Evolutionary conservation across 73 alveolate genomes (phyloP), one percentile per base, ranked within the genome.

Genomic region (Durusdinium trenchii): DNA sequence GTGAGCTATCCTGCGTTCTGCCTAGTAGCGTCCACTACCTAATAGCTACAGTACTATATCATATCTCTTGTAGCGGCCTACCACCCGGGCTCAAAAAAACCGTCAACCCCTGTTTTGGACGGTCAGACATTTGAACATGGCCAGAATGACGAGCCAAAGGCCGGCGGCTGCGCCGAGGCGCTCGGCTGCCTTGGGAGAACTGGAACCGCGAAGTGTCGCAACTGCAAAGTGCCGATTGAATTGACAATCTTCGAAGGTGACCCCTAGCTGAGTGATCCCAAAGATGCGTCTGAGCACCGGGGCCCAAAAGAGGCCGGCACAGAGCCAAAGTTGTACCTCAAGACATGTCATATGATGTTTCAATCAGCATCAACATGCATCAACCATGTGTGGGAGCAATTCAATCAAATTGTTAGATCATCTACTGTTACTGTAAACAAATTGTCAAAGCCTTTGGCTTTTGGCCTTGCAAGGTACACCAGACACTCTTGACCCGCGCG

Each of bases 241-340:
- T 69, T 42, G 83, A n/a, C 45, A 69, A 26, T 1, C 23, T 16
- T 35, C 7, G 26, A 3, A 30, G n/a, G 30, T 73, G 46, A 3
- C 51, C 84, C 50, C n/a, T n/a, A n/a, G n/a, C n/a, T n/a, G n/a
- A n/a, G n/a, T n/a, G n/a, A n/a, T n/a, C n/a, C n/a, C n/a, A n/a
- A n/a, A n/a, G n/a, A n/a, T n/a, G n/a, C 60, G 18, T 32, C 76
- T 43, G 6, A 60, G 71, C 28, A 28, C 3, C 35, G 35, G 83
- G 62, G 48, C 95, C 95, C 95, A 62, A 86, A 86, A 12, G 94
- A 36, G 30, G 95, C 61, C 36, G 81, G 95, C 36, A 86, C 95
- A 1, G 95, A 62, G 48, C 95, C 95, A 61, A 86, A 86, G 48
- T 86, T 86, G 82, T 86, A 86, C 95, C 95, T 86, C 62, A 61